Conservation (phyloP, 2,329 filamentous ascomycete species). For the Talaromyces pinophilus region DNA sequence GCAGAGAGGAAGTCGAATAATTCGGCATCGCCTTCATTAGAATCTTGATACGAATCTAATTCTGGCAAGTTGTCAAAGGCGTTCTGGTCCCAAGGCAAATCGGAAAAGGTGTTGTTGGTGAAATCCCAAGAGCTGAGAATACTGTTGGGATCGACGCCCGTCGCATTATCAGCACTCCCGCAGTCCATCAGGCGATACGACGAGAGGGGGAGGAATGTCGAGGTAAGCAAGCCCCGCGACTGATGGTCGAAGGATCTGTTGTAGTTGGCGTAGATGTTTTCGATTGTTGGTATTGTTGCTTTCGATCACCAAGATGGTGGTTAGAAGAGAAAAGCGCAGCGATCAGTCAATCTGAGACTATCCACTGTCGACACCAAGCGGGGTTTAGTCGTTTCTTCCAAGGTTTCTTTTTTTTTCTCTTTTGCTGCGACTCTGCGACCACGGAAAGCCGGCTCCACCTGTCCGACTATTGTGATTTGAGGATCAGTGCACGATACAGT, state of each 20-base stretch:
- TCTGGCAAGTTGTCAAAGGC: slow-evolving; percentile 40
- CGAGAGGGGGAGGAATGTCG: slow-evolving; percentile 10
- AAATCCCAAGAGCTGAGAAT: slow-evolving; percentile 43
- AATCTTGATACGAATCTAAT: slow-evolving; percentile 44
- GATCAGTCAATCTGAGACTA: slow-evolving; percentile 3
- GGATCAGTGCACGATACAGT: neutral
- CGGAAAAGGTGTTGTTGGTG: slow-evolving; percentile 32
- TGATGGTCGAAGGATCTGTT: neutral
- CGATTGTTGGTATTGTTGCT: neutral
- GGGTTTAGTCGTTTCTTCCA: slow-evolving; percentile 8
- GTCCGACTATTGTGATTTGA: neutral
- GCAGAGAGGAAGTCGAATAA: slow-evolving; percentile 37
- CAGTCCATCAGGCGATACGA: slow-evolving; percentile 19
- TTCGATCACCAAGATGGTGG: neutral
- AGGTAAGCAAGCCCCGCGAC: slow-evolving; percentile 15
- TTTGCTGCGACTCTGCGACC: slow-evolving; percentile 10
- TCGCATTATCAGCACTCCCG: slow-evolving; percentile 34
- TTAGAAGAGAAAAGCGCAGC: neutral
- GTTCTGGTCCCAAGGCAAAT: slow-evolving; percentile 40
- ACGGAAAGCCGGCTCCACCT: slow-evolving; percentile 12
- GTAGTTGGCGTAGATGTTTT: neutral
- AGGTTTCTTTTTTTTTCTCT: slow-evolving; percentile 10
- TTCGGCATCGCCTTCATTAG: slow-evolving; percentile 40
- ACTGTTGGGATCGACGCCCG: slow-evolving; percentile 46
- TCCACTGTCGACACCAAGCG: slow-evolving; percentile 14